Evolutionary conservation across 805 yeast genomes (phyloP), one percentile per base, ranked within the genome.

Genomic region (Wickerhamiella cacticola): DNA sequence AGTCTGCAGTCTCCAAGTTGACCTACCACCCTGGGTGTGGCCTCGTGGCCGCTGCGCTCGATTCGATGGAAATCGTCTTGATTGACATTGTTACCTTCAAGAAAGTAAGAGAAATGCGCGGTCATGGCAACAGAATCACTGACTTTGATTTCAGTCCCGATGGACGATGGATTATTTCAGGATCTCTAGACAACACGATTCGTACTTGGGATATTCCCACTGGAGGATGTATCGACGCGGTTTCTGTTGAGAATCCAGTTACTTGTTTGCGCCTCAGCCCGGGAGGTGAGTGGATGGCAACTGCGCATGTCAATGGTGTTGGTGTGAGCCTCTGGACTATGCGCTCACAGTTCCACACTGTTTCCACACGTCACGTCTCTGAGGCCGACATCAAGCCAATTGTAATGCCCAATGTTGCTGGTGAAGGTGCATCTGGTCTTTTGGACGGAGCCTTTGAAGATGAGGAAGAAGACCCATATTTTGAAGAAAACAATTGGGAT

Each of bases 121-220:
- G 98, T 3, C 98, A 92, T 60, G 72, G 81, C 10, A 87, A 88
- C 63, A 73, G 95, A 58, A 79, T 92, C 54, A 87, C 96, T 0
- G 73, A 84, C 1, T 64, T 89, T 62, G 96, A 85, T 62, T 89
- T 92, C 60, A 80, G 94, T 3, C 94, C 95, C 3, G 89, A 88
- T 62, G 97, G 96, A 29, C 78, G 96, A 62, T 92, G 97, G 96
- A 68, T 92, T 29, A 79, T 92, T 7, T 78, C 92, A 21, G 79
- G 84, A 1, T 74, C 87, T 0, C 69, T 87, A 51, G 99, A 92
- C 61, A 73, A 84, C 1, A 87, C 97, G 0, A 70, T 92, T 43
- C 76, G 98, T 59, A 86, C 96, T 0, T 92, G 97, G 97, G 97
- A 92, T 63, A 73, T 92, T 51, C 97, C 97, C 36, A 82, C 96